These are phyloP conservation scores for Polychytrium aggregatum DNA, from an alignment of 192 early-diverging fungal genomes.

Conservation along the genomic window DNA sequence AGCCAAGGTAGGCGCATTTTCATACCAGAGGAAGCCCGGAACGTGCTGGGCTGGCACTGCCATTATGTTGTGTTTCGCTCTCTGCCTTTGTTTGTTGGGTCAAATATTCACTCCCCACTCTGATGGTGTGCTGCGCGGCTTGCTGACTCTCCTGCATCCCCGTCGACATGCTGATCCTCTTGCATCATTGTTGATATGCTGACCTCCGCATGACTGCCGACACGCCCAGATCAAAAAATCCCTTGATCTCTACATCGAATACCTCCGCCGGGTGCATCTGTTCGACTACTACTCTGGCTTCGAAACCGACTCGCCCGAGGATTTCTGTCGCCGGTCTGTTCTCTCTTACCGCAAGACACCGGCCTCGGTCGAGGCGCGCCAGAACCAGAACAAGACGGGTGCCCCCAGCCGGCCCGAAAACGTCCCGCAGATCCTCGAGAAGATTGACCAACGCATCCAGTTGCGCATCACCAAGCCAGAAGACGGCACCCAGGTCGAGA, in stretches of 20 bases:
- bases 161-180: too few relatives aligned
- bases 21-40: too few relatives aligned
- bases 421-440: constrained; percentile 5
- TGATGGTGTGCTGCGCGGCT: too few relatives aligned
- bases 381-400: constrained; percentile 30
- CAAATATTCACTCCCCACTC: too few relatives aligned
- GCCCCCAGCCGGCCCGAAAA: not conserved
- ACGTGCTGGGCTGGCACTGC: too few relatives aligned
- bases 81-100: too few relatives aligned
- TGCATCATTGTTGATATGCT: too few relatives aligned
- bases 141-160: too few relatives aligned
- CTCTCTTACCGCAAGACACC: constrained; percentile 4
- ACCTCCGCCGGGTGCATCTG: constrained; percentile 79
- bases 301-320: constrained; percentile 69
- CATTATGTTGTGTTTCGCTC: too few relatives aligned
- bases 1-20: too few relatives aligned
- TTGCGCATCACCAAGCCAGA: constrained; percentile 25
- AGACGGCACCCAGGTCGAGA: constrained; percentile 9
- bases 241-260: constrained; percentile 75
- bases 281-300: constrained; percentile 89
- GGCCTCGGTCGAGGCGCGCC: constrained; percentile 26
- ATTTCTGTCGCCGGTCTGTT: constrained; percentile 68
- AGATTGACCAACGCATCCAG: constrained; percentile 37
- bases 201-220: too few relatives aligned
- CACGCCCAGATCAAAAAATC: constrained; percentile 17